A percentile compares a stretch with the other conserved stretches of the same genome.
These are phyloP conservation scores for Mycena kentingensis DNA, from an alignment of 768 basidiomycete genomes.

Conservation along the genomic window DNA sequence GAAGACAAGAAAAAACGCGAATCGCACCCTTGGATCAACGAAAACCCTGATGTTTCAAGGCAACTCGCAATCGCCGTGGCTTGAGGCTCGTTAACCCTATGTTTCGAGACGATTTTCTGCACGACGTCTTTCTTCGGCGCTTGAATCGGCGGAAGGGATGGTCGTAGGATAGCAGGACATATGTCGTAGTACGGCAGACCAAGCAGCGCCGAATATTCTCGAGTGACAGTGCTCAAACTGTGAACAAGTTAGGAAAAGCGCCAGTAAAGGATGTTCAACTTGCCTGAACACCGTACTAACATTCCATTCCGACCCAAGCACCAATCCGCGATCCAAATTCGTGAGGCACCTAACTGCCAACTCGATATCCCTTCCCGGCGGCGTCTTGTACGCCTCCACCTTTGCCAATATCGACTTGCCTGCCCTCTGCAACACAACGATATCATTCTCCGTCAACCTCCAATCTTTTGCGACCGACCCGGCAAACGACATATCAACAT, in stretches of 20 bases:
- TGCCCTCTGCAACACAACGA: conserved; percentile 74
- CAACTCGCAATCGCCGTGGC: conserved; percentile 84
- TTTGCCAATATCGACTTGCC: conserved; percentile 71
- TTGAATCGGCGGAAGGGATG: conserved; percentile 54
- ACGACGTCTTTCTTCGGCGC: conserved; percentile 54
- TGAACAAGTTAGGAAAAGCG: neutral
- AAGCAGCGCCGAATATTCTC: conserved; percentile 88
- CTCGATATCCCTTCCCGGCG: conserved; percentile 17
- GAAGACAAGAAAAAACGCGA: conserved; percentile 1
- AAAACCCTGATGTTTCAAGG: conserved; percentile 73
- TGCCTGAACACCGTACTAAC: conserved; percentile 84
- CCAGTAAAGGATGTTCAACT: conserved; percentile 25
- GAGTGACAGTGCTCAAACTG: conserved; percentile 87
- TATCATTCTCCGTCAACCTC: conserved; percentile 78
- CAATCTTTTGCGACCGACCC: conserved; percentile 67
- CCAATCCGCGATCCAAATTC: conserved; percentile 57
- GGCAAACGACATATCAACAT: conserved; percentile 68
- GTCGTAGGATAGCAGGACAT: conserved; percentile 66
- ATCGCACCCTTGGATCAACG: conserved; percentile 89
- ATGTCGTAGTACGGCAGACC: conserved; percentile 84
- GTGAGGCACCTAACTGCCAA: conserved; percentile 14
- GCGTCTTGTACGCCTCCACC: conserved; percentile 34
- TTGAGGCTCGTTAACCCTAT: conserved; percentile 90
- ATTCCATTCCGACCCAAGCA: conserved; percentile 67
- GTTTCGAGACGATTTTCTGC: conserved; percentile 63